Base-by-base conservation (phyloP, 164 flowering plant species). In the Vitis cinerea region DNA sequence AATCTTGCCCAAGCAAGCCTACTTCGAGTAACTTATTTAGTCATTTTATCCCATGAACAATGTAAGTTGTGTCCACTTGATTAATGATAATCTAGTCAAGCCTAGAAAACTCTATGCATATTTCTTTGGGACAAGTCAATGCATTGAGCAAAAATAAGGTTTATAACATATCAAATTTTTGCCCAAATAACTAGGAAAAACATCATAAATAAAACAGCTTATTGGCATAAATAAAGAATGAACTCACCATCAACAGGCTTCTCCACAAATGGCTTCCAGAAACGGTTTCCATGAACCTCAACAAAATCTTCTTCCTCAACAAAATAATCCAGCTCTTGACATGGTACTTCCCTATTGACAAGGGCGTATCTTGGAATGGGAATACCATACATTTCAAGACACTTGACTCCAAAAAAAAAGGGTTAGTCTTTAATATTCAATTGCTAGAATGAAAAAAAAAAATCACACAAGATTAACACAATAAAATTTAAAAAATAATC, bases 221-320 rank as follows among this genome's bases (percentile, higher is more conserved):
- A 27, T 13, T 44, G 14, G 70, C 8, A 58, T 19, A 23, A 17
- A 4, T 52, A 62, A 52, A 23, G 17, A 67, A 53, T 37, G 10
- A 54, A 64, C 86, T 86, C 75, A 96, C 99, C 99, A 79, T 96
- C 68, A 71, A 96, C 81, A 66, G 99, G 99, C 78, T 96, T 96
- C 82, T 96, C 99, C 79, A 96, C 99, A 86, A 96, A 93, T 30
- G 99, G 99, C 85, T 96, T 96, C 94, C 95, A 96, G 67, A 96
- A 93, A 52, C 99, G 99, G 16, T 84, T 77, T 50, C 97, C 97
- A 70, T 88, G 92, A 75, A 96, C 98, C 82, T 93, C 99, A 75
- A 96, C 92, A 85, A 85, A 96, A 74, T 96, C 99, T 72, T 96
- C 99, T 83, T 90, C 94, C 82, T 96, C 99, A 57, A 87, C 71